These are phyloP conservation scores for Lojkania enalia DNA, from an alignment of 2,329 filamentous ascomycete species.

Conservation along the genomic window DNA sequence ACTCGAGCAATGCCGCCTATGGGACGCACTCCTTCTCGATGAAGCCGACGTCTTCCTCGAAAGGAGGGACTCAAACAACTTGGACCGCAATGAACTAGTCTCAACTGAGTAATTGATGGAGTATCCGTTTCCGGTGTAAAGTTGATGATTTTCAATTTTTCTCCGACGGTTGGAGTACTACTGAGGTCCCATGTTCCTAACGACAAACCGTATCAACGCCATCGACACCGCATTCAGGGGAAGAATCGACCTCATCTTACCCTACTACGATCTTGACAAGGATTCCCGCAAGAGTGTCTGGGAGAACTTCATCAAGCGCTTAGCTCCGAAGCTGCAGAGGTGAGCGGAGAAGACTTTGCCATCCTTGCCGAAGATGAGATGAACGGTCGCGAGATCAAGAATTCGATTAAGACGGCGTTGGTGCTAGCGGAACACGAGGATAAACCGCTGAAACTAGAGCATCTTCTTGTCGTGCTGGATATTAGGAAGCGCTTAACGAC, in stretches of 20 bases:
- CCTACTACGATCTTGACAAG: conserved; percentile 45
- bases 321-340: conserved; percentile 13
- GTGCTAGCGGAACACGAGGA: background rate
- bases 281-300: conserved; percentile 46
- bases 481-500: no score
- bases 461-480: background rate
- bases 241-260: conserved; percentile 48
- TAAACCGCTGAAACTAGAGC: background rate
- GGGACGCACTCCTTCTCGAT: conserved; percentile 6
- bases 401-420: background rate
- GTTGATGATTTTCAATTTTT: conserved; percentile 5
- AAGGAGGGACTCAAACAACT: background rate
- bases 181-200: conserved; percentile 41
- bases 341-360: conserved; percentile 17
- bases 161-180: conserved; percentile 10
- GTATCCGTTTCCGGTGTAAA: background rate
- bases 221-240: conserved; percentile 52
- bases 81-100: background rate
- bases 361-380: conserved; percentile 9
- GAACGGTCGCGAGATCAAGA: background rate
- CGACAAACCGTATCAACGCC: conserved; percentile 38
- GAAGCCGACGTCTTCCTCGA: background rate
- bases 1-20: background rate
- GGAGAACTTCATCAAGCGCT: conserved; percentile 45
- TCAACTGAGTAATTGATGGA: background rate